Evolutionary conservation across 257 asterid species (phyloP), one percentile per base, ranked within the genome.

Genomic region (Solanum virginianum): DNA sequence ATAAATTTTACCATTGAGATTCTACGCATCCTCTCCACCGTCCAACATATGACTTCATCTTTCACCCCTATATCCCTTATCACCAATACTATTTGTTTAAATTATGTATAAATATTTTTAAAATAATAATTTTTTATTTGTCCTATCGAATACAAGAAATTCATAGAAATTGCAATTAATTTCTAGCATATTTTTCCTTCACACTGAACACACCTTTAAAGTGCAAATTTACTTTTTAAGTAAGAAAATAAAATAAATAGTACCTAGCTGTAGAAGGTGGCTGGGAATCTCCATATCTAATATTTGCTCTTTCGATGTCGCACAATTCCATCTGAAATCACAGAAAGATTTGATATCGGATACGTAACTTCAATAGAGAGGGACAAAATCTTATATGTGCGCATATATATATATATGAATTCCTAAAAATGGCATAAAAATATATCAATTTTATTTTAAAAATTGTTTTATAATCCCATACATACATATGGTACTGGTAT

Each of bases 271-370:
- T 86, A 62, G 86, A 77, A 72, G 83, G 83, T 45, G 93, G 84
- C 66, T 91, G 94, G 68, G 93, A 89, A 85, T 94, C 97, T 88
- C 88, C 94, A 84, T 90, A 90, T 81, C 92, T 90, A n/a, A 89
- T 45, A 68, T 91, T 92, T 68, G 87, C 88, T 79, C 93, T 90
- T 85, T 92, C 98, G 17, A 87, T 49, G 49, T 93, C 97, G 22
- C 88, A 90, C 85, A 90, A 82, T 1, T 90, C 94, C 90, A 93
- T 91, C 98, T 95, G 95, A n/a, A 83, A 83, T 65, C 41, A 74
- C 13, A 74, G 14, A 55, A 74, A 74, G 22, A 47, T 74, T 47
- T 22, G 60, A n/a, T 12, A 74, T 63, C 81, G 14, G 14, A 4
- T 4, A 59, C 66, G 8, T 4, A n/a, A 59, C 29, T 59, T 32